Evolutionary conservation across 257 asterid species (phyloP), one percentile per base, ranked within the genome.

Genomic region (Petrea volubilis): DNA sequence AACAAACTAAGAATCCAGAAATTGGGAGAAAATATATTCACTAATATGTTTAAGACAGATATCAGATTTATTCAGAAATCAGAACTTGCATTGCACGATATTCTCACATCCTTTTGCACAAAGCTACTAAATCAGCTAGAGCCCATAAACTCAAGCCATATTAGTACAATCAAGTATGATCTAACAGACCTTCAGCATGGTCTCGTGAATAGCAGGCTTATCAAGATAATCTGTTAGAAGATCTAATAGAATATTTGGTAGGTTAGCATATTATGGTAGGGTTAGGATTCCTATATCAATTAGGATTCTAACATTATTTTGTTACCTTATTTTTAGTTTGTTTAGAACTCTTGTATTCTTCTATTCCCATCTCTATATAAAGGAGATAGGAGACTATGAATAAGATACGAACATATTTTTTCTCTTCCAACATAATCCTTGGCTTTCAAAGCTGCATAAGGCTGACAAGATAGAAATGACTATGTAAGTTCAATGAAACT

Each of bases 151-250:
- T 59, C n/a, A n/a, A n/a, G n/a, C n/a, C 53, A 64, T n/a, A 61
- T 40, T 44, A 60, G 41, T 43, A 65, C 15, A 63, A 46, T 17
- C 44, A 60, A 34, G 64, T 33, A 56, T 25, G 51, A 27, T 9
- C 33, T 59, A 66, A 75, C 90, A 71, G 51, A 93, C 98, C 98
- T 90, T 90, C 76, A 88, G 92, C 98, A 93, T 93, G 24, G 98
- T 93, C 83, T 90, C 98, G 67, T 93, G 98, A 78, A 87, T 86
- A 67, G 97, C 95, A 79, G 92, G 96, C 82, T 93, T 93, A 75
- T 93, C 97, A 70, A 93, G 89, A 80, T 93, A 93, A n/a, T n/a
- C n/a, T n/a, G n/a, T n/a, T n/a, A n/a, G n/a, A n/a, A n/a, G n/a
- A n/a, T n/a, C n/a, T n/a, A n/a, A n/a, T n/a, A n/a, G n/a, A n/a